These are phyloP conservation scores for Adansonia rubrostipa DNA, from an alignment of 441 rosid species.

Conservation along the genomic window DNA sequence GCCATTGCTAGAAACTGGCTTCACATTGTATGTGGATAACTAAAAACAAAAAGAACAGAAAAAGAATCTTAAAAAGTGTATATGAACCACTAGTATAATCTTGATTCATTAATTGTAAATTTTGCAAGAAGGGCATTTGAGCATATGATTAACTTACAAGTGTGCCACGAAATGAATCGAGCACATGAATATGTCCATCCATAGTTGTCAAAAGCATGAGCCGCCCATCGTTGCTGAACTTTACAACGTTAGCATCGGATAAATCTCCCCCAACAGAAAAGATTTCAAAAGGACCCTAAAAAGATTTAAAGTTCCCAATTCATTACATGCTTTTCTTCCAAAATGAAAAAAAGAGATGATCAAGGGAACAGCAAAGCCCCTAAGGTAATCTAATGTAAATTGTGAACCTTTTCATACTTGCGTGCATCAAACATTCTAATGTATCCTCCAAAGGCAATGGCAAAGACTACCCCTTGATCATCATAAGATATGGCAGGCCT, in stretches of 20 bases:
- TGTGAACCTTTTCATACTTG: constrained; percentile 79
- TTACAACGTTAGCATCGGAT: constrained; percentile 83
- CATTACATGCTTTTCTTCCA: constrained; percentile 13
- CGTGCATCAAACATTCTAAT: constrained; percentile 91
- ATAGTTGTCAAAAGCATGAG: constrained; percentile 87
- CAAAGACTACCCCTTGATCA: constrained; percentile 90
- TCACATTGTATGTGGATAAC: constrained; percentile 82
- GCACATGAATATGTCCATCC: constrained; percentile 89
- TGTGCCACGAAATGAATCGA: constrained; percentile 93
- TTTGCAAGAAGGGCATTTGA: background rate
- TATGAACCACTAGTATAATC: background rate
- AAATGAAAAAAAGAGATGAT: background rate
- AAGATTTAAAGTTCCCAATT: constrained; percentile 23
- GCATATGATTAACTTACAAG: constrained; percentile 51
- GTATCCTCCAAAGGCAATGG: constrained; percentile 90
- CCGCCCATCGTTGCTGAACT: constrained; percentile 93
- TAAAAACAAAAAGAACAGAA: constrained; percentile 36
- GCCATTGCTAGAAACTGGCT: constrained; percentile 70
- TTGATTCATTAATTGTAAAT: background rate
- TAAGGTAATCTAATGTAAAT: background rate
- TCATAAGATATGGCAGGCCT: constrained; percentile 96
- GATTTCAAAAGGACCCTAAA: constrained; percentile 85
- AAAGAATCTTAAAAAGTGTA: constrained; percentile 21
- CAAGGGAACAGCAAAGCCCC: constrained; percentile 13
- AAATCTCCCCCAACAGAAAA: constrained; percentile 84